These are phyloP conservation scores for Neurospora discreta DNA, from an alignment of 495 filamentous ascomycete species.

Conservation along the genomic window DNA sequence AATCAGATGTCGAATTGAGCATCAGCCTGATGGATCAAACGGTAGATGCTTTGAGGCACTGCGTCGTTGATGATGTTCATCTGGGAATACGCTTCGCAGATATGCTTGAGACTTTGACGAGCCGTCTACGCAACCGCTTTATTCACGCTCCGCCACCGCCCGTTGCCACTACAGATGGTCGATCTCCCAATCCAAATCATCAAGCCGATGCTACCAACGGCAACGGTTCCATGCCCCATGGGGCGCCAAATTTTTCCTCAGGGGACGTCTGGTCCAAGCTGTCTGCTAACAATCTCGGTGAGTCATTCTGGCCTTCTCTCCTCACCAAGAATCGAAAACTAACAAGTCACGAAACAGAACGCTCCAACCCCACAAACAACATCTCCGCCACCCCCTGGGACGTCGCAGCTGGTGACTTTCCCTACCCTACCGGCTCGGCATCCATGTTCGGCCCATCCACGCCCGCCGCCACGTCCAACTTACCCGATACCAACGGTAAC, in stretches of 20 bases:
- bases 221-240: conserved; percentile 17
- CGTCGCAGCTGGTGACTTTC: conserved; percentile 33
- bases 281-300: conserved; percentile 11
- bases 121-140: conserved; percentile 62
- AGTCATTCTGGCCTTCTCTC: conserved; percentile 1
- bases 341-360: conserved; percentile 18
- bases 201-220: conserved; percentile 15
- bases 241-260: background rate
- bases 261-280: background rate
- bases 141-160: conserved; percentile 42
- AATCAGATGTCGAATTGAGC: conserved; percentile 74
- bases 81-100: conserved; percentile 92
- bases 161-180: conserved; percentile 22
- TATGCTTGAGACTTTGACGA: conserved; percentile 70
- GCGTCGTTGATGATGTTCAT: conserved; percentile 92
- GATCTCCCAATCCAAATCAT: conserved; percentile 22
- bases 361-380: conserved; percentile 31
- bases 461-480: conserved; percentile 26
- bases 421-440: conserved; percentile 33
- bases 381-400: conserved; percentile 47
- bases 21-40: conserved; percentile 72
- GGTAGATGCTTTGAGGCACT: conserved; percentile 67
- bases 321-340: background rate
- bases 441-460: conserved; percentile 36
- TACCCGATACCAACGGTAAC: conserved; percentile 15